Base-by-base conservation (phyloP, 208 protist genomes). In the Trichomonas gallinae region DNA sequence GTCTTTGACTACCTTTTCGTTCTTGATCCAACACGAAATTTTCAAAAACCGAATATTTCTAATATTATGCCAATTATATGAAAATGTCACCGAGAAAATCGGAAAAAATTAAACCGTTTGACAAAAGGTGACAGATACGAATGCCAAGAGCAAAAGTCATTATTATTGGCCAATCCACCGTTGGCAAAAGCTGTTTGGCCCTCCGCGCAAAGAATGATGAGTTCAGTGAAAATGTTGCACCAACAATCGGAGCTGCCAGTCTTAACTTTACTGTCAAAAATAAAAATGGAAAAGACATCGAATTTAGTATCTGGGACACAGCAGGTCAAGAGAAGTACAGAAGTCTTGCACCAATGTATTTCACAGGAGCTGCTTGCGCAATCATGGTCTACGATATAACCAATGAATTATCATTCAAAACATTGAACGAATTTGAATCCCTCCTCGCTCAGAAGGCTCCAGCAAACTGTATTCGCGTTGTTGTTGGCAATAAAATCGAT, bases 261-360 rank as follows among this genome's bases (percentile, higher is more conserved):
- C 3, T 48, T n/a, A 51, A 17, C 6, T 42, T 93, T 15, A 17
- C 17, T 15, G 46, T 93, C 31, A 51, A 48, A 38, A 93, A 42
- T 15, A 23, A 26, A 23, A 44, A 48, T 31, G 38, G 38, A 93
- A 48, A 48, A 34, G 26, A 34, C 0, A 44, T 93, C n/a, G 87
- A 58, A 38, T 93, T 93, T 26, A 93, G 46, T 26, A 93, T 93
- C 13, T 93, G 87, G 87, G 87, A 93, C 31, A 93, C 87, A 38
- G 87, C 87, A 1, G 87, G 87, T 26, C 87, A 93, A 51, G 87
- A 93, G 31, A 93, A 44, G 31, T 93, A 93, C 21, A 48, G 87
- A n/a, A 42, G n/a, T 58, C 87, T 93, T 38, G 87, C 44, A 9
- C 87, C 87, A 51, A 93, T 93, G 87, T 93, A 93, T 36, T 93